Evolutionary conservation across 257 asterid genomes (phyloP).

Genomic region (Primulina eburnea): DNA sequence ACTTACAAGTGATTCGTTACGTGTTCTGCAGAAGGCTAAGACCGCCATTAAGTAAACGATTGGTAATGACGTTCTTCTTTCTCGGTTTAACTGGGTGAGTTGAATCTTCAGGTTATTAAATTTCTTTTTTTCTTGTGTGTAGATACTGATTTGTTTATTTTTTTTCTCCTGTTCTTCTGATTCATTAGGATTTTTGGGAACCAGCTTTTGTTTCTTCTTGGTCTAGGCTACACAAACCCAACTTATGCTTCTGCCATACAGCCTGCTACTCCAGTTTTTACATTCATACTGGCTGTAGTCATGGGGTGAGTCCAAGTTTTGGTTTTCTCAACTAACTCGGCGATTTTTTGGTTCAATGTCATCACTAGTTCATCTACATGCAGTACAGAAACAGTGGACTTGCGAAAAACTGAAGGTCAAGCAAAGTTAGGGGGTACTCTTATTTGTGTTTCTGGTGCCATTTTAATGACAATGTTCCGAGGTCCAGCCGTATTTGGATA

Average conservation of each 20-base stretch:
- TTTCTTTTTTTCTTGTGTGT: slow-evolving; percentile 15
- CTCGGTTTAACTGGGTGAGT: slow-evolving; percentile 96
- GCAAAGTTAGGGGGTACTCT: slow-evolving; percentile 88
- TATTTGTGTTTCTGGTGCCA: slow-evolving; percentile 84
- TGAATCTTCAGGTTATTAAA: slow-evolving; percentile 16
- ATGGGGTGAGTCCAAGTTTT: slow-evolving; percentile 75
- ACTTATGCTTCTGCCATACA: slow-evolving; percentile 82
- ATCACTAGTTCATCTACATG: slow-evolving; percentile 42
- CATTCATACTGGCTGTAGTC: slow-evolving; percentile 74
- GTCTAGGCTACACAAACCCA: slow-evolving; percentile 96
- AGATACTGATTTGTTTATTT: slow-evolving; percentile 20
- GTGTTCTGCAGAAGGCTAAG: slow-evolving; percentile 62
- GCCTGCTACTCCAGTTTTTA: slow-evolving; percentile 93
- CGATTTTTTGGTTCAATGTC: slow-evolving; percentile 16
- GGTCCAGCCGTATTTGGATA: slow-evolving; percentile 83
- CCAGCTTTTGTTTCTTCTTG: slow-evolving; percentile 90
- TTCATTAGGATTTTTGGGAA: slow-evolving; percentile 78
- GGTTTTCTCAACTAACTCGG: neutral
- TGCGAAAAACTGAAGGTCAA: slow-evolving; percentile 74
- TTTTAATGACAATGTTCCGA: slow-evolving; percentile 79
- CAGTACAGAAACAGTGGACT: slow-evolving; percentile 87
- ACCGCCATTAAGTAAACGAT: slow-evolving; percentile 60
- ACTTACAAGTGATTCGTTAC: slow-evolving; percentile 12
- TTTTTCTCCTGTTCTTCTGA: slow-evolving; percentile 17
- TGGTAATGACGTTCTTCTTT: slow-evolving; percentile 71